phyloP scores from a whole-genome alignment of 305 asterid species.

The Lippia alba region DNA sequence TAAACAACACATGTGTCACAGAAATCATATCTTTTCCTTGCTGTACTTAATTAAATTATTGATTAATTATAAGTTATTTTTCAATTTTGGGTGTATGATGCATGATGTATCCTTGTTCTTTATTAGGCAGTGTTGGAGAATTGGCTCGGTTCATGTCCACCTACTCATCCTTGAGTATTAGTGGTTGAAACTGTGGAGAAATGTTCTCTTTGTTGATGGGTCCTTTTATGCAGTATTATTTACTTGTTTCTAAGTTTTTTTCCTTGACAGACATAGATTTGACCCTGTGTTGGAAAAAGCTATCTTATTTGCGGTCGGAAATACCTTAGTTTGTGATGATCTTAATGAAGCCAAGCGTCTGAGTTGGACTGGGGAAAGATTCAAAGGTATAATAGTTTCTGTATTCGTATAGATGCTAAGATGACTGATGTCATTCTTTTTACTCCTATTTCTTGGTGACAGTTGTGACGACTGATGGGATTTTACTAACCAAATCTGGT shows the following conservation, averaged over 20 bases:
- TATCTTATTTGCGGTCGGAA: constrained; percentile 92
- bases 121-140: constrained; percentile 10
- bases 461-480: constrained; percentile 98
- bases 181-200: constrained; percentile 16
- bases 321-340: constrained; percentile 95
- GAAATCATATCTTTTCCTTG: constrained; percentile 13
- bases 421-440: constrained; percentile 26
- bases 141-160: constrained; percentile 21
- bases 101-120: background rate
- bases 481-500: constrained; percentile 91
- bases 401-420: constrained; percentile 33
- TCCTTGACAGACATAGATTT: constrained; percentile 74
- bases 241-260: constrained; percentile 23
- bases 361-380: constrained; percentile 95
- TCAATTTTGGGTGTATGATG: background rate
- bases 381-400: constrained; percentile 65
- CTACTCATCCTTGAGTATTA: constrained; percentile 20
- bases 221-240: constrained; percentile 27
- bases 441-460: constrained; percentile 35
- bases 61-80: constrained; percentile 14
- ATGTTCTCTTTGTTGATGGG: constrained; percentile 25
- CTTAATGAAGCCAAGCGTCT: constrained; percentile 92
- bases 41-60: background rate
- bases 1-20: constrained; percentile 1
- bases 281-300: constrained; percentile 89